Evolutionary conservation across 148 eudicot species (phyloP).

Genomic region (Oxyria digyna): DNA sequence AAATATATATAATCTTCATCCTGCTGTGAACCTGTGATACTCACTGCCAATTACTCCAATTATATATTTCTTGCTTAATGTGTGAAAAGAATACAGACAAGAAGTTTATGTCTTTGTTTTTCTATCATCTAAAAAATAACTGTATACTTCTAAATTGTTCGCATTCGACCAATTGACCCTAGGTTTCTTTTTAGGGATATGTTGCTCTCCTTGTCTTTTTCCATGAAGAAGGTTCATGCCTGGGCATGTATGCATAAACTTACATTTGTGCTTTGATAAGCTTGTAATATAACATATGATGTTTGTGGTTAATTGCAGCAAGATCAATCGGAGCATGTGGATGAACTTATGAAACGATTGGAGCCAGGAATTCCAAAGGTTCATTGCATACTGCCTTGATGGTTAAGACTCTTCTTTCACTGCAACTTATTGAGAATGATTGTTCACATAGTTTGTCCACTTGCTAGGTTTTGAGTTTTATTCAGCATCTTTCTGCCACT

Average conservation of each 20-base stretch:
- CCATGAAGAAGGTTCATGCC: background rate
- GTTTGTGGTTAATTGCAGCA: conserved; percentile 23
- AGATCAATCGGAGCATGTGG: conserved; percentile 34
- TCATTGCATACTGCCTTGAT: conserved; percentile 35
- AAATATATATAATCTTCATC: background rate
- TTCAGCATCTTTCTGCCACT: conserved; percentile 3
- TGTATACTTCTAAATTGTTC: background rate
- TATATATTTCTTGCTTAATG: background rate
- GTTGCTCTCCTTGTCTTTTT: background rate
- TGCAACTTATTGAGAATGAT: conserved; percentile 11
- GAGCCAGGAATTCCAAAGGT: conserved; percentile 56
- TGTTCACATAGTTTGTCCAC: background rate
- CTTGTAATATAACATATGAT: conserved; percentile 5
- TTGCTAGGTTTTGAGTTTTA: conserved; percentile 1
- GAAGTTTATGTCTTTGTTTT: background rate
- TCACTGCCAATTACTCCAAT: background rate
- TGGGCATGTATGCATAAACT: background rate
- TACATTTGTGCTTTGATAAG: background rate
- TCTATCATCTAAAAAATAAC: background rate
- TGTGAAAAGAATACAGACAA: background rate
- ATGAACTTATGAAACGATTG: conserved; percentile 34
- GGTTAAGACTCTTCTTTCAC: conserved; percentile 34
- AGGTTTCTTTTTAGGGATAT: background rate
- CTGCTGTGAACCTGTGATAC: background rate
- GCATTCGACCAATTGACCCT: background rate